A percentile compares a stretch with the other conserved stretches of the same genome.
phyloP scores from a whole-genome alignment of 352 stramenopile species.

The Phytophthora quininea region DNA sequence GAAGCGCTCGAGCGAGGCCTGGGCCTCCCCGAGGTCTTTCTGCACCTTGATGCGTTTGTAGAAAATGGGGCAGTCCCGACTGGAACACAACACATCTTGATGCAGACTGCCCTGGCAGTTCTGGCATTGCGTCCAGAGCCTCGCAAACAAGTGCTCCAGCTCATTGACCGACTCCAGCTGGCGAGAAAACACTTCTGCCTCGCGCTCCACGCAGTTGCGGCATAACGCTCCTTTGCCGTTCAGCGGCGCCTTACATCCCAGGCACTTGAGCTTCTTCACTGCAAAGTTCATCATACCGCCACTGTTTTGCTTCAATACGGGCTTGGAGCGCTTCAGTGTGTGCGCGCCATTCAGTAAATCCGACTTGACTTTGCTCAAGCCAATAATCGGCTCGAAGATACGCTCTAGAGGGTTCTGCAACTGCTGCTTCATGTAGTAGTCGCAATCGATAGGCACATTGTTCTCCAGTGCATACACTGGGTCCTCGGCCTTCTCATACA shows the following conservation, averaged over 20 bases:
- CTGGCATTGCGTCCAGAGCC: slow-evolving; percentile 98
- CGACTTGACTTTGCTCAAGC: slow-evolving; percentile 91
- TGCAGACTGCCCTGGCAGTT: slow-evolving; percentile 98
- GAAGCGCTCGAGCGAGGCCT: slow-evolving; percentile 96
- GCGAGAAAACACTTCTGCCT: slow-evolving; percentile 95
- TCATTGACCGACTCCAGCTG: slow-evolving; percentile 94
- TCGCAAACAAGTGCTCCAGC: slow-evolving; percentile 93
- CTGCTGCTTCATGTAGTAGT: slow-evolving; percentile 99
- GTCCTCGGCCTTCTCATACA: slow-evolving; percentile 99
- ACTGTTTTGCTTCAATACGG: slow-evolving; percentile 94
- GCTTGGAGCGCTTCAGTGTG: slow-evolving; percentile 97
- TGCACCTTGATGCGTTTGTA: slow-evolving; percentile 99
- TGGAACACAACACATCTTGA: slow-evolving; percentile 95
- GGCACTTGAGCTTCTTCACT: slow-evolving; percentile 97
- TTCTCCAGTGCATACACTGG: slow-evolving; percentile 99
- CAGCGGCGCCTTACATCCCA: slow-evolving; percentile 96
- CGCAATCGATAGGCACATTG: slow-evolving; percentile 98
- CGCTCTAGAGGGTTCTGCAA: slow-evolving; percentile 97
- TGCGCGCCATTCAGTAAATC: slow-evolving; percentile 97
- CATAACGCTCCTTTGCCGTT: slow-evolving; percentile 93
- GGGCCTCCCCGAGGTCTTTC: slow-evolving; percentile 95
- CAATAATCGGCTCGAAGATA: slow-evolving; percentile 99
- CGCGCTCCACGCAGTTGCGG: slow-evolving; percentile 92
- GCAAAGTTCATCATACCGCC: slow-evolving; percentile 99
- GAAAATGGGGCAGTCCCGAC: slow-evolving; percentile 98